Percentiles rank a stretch among this genome's conserved stretches.
phyloP scores from a whole-genome alignment of 495 filamentous ascomycete genomes.

The Penicillium roqueforti region DNA sequence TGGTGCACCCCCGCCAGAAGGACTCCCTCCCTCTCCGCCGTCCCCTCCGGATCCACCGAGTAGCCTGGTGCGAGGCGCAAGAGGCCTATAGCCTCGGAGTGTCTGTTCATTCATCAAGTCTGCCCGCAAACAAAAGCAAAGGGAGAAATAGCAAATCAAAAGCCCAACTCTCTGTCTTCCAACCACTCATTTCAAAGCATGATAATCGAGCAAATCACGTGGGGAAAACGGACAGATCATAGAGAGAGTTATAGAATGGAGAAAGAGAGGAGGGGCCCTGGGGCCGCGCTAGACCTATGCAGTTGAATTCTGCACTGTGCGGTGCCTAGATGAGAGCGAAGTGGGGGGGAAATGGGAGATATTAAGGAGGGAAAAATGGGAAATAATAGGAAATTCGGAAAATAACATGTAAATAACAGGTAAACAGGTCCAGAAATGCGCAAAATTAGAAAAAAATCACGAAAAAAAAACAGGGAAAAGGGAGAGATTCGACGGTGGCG shows the following conservation, averaged over 20 bases:
- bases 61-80: slow-evolving; percentile 31
- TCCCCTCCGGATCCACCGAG: slow-evolving; percentile 4
- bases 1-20: slow-evolving; percentile 8
- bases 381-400: slow-evolving; percentile 11
- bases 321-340: background rate
- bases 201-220: slow-evolving; percentile 6
- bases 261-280: slow-evolving; percentile 5
- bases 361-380: background rate
- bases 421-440: slow-evolving; percentile 1
- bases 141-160: background rate
- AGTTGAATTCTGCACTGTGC: slow-evolving; percentile 1
- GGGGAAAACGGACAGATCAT: background rate
- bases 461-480: slow-evolving; percentile 14
- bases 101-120: slow-evolving; percentile 28
- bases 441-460: slow-evolving; percentile 13
- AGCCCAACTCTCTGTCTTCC: background rate
- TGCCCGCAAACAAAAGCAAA: slow-evolving; percentile 1
- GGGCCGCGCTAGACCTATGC: background rate
- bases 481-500: too few relatives aligned
- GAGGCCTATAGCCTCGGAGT: slow-evolving; percentile 30
- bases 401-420: slow-evolving; percentile 15
- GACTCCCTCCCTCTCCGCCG: slow-evolving; percentile 14
- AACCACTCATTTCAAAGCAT: slow-evolving; percentile 4
- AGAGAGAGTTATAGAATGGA: slow-evolving; percentile 6
- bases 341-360: slow-evolving; percentile 2